Conservation (phyloP, 2,329 filamentous ascomycete genomes). For the Cladobotryum protrusum region DNA sequence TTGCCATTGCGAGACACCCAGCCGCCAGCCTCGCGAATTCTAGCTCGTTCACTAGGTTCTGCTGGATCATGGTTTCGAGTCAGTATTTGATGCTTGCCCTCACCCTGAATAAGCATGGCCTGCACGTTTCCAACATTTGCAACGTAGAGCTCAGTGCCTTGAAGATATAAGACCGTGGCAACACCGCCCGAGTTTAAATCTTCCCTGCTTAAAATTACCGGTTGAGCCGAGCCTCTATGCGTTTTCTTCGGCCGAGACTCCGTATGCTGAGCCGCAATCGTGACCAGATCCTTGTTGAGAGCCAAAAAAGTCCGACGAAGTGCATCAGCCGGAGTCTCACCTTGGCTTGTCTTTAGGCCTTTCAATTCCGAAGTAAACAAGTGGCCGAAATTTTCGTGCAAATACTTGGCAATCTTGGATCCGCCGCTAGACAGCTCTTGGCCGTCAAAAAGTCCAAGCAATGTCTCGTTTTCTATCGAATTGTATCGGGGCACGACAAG, state of each 20-base stretch:
- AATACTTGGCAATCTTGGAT: constrained; percentile 90
- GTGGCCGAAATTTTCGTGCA: constrained; percentile 91
- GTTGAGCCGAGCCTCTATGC: constrained; percentile 65
- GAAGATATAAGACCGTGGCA: constrained; percentile 84
- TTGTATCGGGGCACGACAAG: constrained; percentile 91
- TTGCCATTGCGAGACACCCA: constrained; percentile 94
- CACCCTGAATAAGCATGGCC: constrained; percentile 88
- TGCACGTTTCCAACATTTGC: constrained; percentile 95
- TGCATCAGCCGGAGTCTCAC: constrained; percentile 76
- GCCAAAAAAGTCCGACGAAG: constrained; percentile 78
- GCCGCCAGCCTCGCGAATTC: constrained; percentile 89
- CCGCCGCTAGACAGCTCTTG: constrained; percentile 83
- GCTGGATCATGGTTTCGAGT: constrained; percentile 92
- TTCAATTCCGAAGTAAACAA: constrained; percentile 80
- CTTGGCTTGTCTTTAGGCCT: constrained; percentile 55
- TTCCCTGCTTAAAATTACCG: constrained; percentile 77
- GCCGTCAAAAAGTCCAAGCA: constrained; percentile 94
- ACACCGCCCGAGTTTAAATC: constrained; percentile 87
- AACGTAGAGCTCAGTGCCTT: constrained; percentile 84
- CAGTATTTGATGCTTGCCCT: constrained; percentile 74
- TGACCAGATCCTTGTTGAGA: constrained; percentile 90
- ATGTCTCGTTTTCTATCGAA: constrained; percentile 79
- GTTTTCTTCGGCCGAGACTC: constrained; percentile 63
- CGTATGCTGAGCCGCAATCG: constrained; percentile 70
- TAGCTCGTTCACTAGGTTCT: constrained; percentile 72